Base-by-base conservation (phyloP, 192 early-diverging fungal species). In the Coemansia sp. region DNA sequence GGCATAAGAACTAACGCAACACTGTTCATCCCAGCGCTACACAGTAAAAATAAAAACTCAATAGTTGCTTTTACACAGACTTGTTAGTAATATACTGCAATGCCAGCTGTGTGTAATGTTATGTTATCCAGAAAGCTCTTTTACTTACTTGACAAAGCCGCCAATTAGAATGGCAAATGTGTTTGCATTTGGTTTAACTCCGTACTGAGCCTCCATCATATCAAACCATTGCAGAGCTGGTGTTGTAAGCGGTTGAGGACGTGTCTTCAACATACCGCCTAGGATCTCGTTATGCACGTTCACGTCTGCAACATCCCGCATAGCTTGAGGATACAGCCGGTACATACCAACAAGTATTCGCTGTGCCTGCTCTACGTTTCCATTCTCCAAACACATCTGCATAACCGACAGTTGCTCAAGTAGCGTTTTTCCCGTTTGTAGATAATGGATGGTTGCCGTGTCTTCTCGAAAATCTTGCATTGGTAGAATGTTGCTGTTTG, bases 281-380 rank as follows among this genome's bases (percentile, higher is more conserved):
- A 97, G 74, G 31, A 97, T 91, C 32, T 90, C 86, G 71, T 97
- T 97, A 71, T 94, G 85, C 42, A 94, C 78, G 14, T 83, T 76
- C 11, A 86, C 88, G 36, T 93, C 89, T 4, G 85, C 87, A 11
- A 87, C 72, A 27, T 89, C 76, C 32, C 80, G 65, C 91, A 92
- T 91, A 54, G 92, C 91, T 25, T 81, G 79, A 3, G 88, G 81
- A 63, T 90, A 87, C 61, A 83, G 79, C 57, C 83, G 85, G 63
- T 87, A 82, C 23, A 92, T 68, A 23, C 88, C 83, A 5, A 81
- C 54, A 60, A 93, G 85, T 31, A 95, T 87, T 22, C 85, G 76
- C 59, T 90, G 87, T 10, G 95, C 95, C 17, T 91, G 84, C 42
- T 84, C 85, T 54, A 90, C 77, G 61, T 91, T 83, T 5, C 92